phyloP scores from a whole-genome alignment of 1,284 basidiomycete genomes.

The Moesziomyces sp. region DNA sequence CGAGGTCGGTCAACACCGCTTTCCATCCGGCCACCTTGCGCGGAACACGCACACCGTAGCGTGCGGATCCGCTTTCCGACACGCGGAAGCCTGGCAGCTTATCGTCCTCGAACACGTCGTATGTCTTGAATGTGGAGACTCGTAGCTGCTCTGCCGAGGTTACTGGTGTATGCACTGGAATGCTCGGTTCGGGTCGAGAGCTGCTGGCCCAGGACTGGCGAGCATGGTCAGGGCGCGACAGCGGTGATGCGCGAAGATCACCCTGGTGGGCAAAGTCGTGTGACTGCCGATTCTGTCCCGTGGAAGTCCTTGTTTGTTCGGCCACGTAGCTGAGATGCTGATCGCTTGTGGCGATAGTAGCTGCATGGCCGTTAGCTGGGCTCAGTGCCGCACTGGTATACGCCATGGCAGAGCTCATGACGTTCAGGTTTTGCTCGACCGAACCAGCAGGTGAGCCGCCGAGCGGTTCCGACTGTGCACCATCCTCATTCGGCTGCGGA shows the following conservation, averaged over 20 bases:
- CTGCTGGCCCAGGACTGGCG: too few relatives aligned
- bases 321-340: not conserved
- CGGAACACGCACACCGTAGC: conserved; percentile 17
- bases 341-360: too few relatives aligned
- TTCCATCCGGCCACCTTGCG: conserved; percentile 45
- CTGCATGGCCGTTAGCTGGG: not conserved
- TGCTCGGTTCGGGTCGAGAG: not conserved
- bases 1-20: conserved; percentile 27
- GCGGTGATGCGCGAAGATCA: not conserved
- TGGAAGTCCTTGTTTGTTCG: not conserved
- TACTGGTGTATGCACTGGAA: too few relatives aligned
- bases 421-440: not conserved
- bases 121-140: too few relatives aligned
- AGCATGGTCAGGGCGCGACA: not conserved
- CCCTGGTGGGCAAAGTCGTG: not conserved
- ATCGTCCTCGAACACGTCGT: conserved; percentile 27
- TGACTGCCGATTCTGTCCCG: not conserved
- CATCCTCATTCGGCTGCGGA: not conserved
- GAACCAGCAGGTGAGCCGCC: too few relatives aligned
- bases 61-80: not conserved
- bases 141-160: too few relatives aligned
- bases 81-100: conserved; percentile 31
- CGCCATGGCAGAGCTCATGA: not conserved
- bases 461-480: not conserved
- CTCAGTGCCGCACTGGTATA: not conserved